Evolutionary conservation across 352 stramenopile genomes (phyloP).

Genomic region (Phytophthora crassamura): DNA sequence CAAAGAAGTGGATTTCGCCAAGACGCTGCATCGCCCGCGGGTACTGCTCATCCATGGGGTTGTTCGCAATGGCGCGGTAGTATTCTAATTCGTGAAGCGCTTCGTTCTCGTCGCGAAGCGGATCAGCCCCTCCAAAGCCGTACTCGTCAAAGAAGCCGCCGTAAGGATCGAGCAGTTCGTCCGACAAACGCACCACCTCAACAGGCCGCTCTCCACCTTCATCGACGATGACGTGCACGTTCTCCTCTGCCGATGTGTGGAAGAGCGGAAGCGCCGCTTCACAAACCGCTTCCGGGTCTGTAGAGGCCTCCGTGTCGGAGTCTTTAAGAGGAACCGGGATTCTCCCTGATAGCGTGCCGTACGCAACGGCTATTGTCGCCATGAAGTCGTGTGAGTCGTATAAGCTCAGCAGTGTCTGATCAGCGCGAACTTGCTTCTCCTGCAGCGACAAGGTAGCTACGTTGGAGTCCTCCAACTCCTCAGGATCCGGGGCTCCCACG

Average conservation of each 20-base stretch:
- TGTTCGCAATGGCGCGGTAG: slow-evolving; percentile 62
- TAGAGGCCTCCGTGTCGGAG: neutral
- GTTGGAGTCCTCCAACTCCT: slow-evolving; percentile 23
- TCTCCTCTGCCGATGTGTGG: slow-evolving; percentile 63
- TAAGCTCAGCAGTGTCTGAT: slow-evolving; percentile 43
- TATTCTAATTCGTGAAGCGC: slow-evolving; percentile 67
- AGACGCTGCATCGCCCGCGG: slow-evolving; percentile 66
- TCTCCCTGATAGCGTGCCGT: slow-evolving; percentile 52
- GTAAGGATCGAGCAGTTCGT: slow-evolving; percentile 41
- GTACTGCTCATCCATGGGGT: slow-evolving; percentile 68
- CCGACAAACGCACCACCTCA: slow-evolving; percentile 58
- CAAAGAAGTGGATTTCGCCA: slow-evolving; percentile 78
- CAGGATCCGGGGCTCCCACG: slow-evolving; percentile 48
- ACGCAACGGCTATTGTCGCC: slow-evolving; percentile 64
- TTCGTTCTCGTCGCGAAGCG: slow-evolving; percentile 44
- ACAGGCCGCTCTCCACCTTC: slow-evolving; percentile 51
- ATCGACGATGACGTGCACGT: slow-evolving; percentile 58
- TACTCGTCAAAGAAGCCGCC: slow-evolving; percentile 32
- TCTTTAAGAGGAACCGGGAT: slow-evolving; percentile 25
- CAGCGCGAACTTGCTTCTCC: slow-evolving; percentile 41
- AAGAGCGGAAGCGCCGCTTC: slow-evolving; percentile 53
- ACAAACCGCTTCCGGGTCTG: slow-evolving; percentile 33
- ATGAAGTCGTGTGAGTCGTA: slow-evolving; percentile 51
- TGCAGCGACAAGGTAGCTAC: slow-evolving; percentile 19
- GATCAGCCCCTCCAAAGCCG: slow-evolving; percentile 21